Conservation (phyloP, 352 stramenopile species). For the Blastocystis sp. region DNA sequence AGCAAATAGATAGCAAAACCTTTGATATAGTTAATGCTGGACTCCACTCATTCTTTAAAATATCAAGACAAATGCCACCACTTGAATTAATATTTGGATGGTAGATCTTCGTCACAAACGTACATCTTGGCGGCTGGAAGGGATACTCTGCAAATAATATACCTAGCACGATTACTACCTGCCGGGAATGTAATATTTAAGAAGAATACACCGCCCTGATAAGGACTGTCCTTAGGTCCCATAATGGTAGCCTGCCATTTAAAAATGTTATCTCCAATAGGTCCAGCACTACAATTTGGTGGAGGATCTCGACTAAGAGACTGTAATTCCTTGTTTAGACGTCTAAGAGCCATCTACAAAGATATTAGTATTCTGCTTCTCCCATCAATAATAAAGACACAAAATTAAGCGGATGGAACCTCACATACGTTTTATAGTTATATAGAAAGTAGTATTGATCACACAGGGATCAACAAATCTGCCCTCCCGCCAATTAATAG, state of each 20-base stretch:
- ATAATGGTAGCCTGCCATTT: conserved; percentile 93
- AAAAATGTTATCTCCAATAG: conserved; percentile 94
- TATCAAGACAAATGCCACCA: conserved; percentile 98
- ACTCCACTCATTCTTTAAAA: conserved; percentile 99
- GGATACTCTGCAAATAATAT: conserved; percentile 84
- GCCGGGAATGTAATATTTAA: conserved; percentile 97
- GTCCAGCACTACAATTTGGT: conserved; percentile 94
- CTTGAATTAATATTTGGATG: conserved; percentile 99
- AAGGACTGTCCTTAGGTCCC: conserved; percentile 94
- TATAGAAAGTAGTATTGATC: background rate
- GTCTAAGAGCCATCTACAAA: conserved; percentile 83
- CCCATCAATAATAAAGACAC: too few relatives aligned
- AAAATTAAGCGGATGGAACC: background rate
- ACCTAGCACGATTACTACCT: background rate
- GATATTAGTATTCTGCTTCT: background rate
- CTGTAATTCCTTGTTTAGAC: conserved; percentile 92
- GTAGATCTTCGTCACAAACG: conserved; percentile 99
- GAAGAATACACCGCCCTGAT: conserved; percentile 95
- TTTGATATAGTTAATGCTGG: conserved; percentile 98
- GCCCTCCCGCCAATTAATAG: too few relatives aligned
- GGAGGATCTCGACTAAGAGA: conserved; percentile 89
- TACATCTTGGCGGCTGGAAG: conserved; percentile 91
- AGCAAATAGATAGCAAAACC: conserved; percentile 98
- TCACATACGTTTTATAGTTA: background rate
- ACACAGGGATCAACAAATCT: background rate